Percentiles rank a stretch among this genome's conserved stretches.
These are phyloP conservation scores for Blepharisma stoltei DNA, from an alignment of 73 alveolate species.

Conservation along the genomic window DNA sequence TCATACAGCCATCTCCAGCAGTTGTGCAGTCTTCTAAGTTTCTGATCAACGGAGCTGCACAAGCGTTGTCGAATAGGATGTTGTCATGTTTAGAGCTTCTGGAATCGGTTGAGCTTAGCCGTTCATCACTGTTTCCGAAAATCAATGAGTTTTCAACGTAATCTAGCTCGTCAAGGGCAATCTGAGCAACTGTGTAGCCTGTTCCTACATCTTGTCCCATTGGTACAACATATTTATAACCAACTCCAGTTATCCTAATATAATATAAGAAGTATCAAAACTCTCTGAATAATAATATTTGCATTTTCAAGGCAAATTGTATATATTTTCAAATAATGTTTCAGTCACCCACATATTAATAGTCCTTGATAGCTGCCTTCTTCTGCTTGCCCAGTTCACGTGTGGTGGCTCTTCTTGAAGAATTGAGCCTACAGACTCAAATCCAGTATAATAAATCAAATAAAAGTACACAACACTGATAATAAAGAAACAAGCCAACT, in stretches of 20 bases:
- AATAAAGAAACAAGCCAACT: neutral
- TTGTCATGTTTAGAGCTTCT: conserved; percentile 1
- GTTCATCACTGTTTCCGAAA: neutral
- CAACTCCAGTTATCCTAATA: neutral
- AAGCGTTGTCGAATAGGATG: neutral
- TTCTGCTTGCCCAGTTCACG: conserved; percentile 3
- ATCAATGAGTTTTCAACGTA: conserved; percentile 3
- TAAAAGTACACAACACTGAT: neutral
- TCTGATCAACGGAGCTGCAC: neutral
- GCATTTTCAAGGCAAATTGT: too few relatives aligned
- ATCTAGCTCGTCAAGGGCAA: neutral
- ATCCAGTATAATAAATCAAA: conserved; percentile 1
- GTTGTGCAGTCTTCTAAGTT: neutral
- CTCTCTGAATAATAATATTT: too few relatives aligned
- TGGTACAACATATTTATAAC: conserved; percentile 11
- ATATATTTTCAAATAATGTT: neutral
- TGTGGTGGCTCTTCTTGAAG: neutral
- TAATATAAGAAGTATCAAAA: too few relatives aligned
- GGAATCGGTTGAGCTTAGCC: neutral
- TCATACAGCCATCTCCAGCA: neutral
- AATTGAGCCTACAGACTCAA: neutral
- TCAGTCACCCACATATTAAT: conserved; percentile 11
- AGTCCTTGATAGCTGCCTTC: neutral
- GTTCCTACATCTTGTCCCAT: neutral
- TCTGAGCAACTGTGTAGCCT: neutral